Percentiles rank a stretch among this genome's conserved stretches.
Conservation (phyloP, 768 basidiomycete genomes). For the Jaapia argillacea region DNA sequence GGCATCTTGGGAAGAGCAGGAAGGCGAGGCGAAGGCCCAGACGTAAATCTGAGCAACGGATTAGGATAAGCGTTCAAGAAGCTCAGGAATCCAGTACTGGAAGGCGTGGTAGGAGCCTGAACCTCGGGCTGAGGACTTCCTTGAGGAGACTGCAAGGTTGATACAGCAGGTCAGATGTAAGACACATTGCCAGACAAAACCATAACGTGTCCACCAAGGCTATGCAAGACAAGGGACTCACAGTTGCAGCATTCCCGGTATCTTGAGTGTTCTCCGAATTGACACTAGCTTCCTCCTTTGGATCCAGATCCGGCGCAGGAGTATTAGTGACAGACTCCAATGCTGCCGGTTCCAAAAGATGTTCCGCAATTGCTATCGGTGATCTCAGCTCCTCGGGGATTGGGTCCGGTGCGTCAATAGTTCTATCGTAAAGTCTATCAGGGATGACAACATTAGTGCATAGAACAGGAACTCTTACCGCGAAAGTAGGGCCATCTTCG, state of each 20-base stretch:
- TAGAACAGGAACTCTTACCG: slow-evolving; percentile 31
- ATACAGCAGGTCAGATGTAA: too few relatives aligned
- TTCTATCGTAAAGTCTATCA: slow-evolving; percentile 24
- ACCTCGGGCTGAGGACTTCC: not conserved
- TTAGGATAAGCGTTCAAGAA: slow-evolving; percentile 56
- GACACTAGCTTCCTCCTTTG: slow-evolving; percentile 10
- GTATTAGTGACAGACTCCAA: slow-evolving; percentile 6
- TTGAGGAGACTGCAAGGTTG: not conserved
- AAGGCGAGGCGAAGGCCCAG: not conserved
- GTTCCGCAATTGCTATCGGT: slow-evolving; percentile 51
- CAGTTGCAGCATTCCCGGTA: slow-evolving; percentile 5
- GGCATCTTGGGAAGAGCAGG: too few relatives aligned
- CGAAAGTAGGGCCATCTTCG: slow-evolving; percentile 56
- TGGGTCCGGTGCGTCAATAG: slow-evolving; percentile 43
- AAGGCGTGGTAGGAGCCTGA: slow-evolving; percentile 10
- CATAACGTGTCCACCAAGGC: not conserved
- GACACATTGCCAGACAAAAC: too few relatives aligned
- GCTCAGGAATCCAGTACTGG: slow-evolving; percentile 38
- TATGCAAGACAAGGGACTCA: not conserved
- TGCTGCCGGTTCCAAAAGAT: slow-evolving; percentile 37
- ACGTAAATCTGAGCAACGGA: slow-evolving; percentile 14
- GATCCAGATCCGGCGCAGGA: slow-evolving; percentile 10
- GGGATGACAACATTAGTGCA: slow-evolving; percentile 3
- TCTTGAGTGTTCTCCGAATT: slow-evolving; percentile 10
- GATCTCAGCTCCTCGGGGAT: slow-evolving; percentile 50